Evolutionary conservation across 495 filamentous ascomycete genomes (phyloP).

Genomic region (Aspergillus bridgeri): DNA sequence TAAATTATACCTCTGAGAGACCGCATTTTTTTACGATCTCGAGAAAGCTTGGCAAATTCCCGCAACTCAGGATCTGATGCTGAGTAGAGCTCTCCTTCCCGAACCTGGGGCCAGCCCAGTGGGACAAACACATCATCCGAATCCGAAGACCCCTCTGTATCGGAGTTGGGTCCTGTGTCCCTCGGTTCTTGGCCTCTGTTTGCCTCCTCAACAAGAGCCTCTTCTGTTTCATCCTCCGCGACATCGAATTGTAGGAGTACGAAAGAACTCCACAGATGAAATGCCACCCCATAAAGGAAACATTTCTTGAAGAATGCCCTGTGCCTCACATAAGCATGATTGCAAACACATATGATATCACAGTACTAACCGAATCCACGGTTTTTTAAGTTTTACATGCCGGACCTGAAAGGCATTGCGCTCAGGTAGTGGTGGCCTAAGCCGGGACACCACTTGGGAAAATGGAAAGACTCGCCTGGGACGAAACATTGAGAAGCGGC

Average conservation of each 20-base stretch:
- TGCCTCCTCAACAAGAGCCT: not conserved
- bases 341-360: not conserved
- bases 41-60: conserved; percentile 56
- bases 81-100: conserved; percentile 51
- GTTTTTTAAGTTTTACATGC: conserved; percentile 38
- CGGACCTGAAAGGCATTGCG: conserved; percentile 23
- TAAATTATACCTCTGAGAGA: conserved; percentile 48
- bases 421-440: conserved; percentile 17
- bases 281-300: conserved; percentile 37
- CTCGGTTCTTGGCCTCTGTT: conserved; percentile 5
- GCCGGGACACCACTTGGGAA: conserved; percentile 24
- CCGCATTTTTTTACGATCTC: conserved; percentile 44
- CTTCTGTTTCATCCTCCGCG: conserved; percentile 20
- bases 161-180: conserved; percentile 12
- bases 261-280: conserved; percentile 37
- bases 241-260: conserved; percentile 38
- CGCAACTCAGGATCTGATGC: conserved; percentile 69
- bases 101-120: conserved; percentile 51
- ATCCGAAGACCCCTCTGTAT: conserved; percentile 31
- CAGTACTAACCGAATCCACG: conserved; percentile 35
- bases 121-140: conserved; percentile 59
- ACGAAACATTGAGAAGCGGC: conserved; percentile 37
- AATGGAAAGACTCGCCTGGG: conserved; percentile 32
- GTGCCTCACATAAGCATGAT: conserved; percentile 6
- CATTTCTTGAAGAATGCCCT: conserved; percentile 34